Percentiles rank a stretch among this genome's conserved stretches.
Evolutionary conservation across 129 eudicot species (phyloP).

Genomic region (Artemisia argyi): DNA sequence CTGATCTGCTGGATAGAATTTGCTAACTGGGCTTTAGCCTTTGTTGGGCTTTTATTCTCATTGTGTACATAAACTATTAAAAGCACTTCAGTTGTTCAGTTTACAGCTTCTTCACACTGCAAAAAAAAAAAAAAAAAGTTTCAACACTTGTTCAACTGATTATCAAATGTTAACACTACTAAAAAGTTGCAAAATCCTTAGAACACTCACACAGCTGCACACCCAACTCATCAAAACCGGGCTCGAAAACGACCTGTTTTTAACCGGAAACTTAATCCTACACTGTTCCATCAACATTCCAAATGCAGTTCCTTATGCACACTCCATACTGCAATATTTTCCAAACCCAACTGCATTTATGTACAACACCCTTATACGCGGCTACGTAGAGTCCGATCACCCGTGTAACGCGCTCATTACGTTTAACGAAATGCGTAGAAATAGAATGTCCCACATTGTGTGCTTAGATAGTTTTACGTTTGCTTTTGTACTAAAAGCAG

Average conservation of each 20-base stretch:
- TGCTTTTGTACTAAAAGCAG: slow-evolving; percentile 41
- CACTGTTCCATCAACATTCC: slow-evolving; percentile 30
- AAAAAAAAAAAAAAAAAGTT: too few relatives aligned
- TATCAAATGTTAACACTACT: slow-evolving; percentile 14
- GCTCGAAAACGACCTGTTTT: slow-evolving; percentile 16
- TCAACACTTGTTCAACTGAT: too few relatives aligned
- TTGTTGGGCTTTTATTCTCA: too few relatives aligned
- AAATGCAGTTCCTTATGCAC: slow-evolving; percentile 39
- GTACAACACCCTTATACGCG: slow-evolving; percentile 47
- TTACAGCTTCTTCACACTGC: too few relatives aligned
- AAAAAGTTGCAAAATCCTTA: slow-evolving; percentile 39
- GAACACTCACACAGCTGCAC: slow-evolving; percentile 35
- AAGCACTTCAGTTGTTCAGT: too few relatives aligned
- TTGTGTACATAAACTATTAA: too few relatives aligned
- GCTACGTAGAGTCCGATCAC: slow-evolving; percentile 34
- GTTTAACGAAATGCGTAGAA: slow-evolving; percentile 33
- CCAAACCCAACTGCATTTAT: slow-evolving; percentile 42
- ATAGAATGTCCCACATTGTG: slow-evolving; percentile 4
- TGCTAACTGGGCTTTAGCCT: too few relatives aligned
- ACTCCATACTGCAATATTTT: slow-evolving; percentile 27
- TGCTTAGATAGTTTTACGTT: slow-evolving; percentile 37
- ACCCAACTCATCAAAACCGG: slow-evolving; percentile 38
- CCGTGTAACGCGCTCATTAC: slow-evolving; percentile 31
- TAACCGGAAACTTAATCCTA: slow-evolving; percentile 39
- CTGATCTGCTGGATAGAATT: too few relatives aligned